Base-by-base conservation (phyloP, 2,329 filamentous ascomycete species). In the Coniochaeta sp. region DNA sequence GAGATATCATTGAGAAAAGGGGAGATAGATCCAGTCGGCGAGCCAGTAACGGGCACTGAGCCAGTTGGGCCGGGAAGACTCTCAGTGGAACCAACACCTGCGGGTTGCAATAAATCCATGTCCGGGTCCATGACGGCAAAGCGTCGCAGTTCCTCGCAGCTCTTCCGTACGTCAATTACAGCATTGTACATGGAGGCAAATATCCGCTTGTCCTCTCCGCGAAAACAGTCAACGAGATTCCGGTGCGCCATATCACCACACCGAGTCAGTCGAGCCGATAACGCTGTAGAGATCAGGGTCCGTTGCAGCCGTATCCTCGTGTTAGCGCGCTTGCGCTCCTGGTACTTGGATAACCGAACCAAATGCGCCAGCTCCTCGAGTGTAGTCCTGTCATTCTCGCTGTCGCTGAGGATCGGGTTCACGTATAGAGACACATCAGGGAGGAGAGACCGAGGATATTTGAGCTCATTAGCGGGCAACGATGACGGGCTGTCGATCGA, bases 301-400 rank as follows among this genome's bases (percentile, higher is more conserved):
- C 85, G 78, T 65, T 91, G 86, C 50, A 94, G 76, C 52, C 87
- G 84, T 57, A 87, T 75, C 58, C 88, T 79, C 45, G 85, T 87
- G 63, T 86, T 85, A 57, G 80, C 77, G 70, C 87, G 82, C 75
- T 89, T 87, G 74, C 86, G 86, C 75, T 89, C 85, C 69, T 92
- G 88, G 66, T 91, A 90, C 62, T 85, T 87, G 65, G 87, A 87
- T 56, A 91, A 74, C 55, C 87, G 83, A 57, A 90, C 86, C 60
- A 91, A 70, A 66, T 91, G 87, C 49, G 87, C 87, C 58, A 92
- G 79, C 68, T 91, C 87, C 62, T 88, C 83, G 55, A 92, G 74
- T 13, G 84, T 86, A 45, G 86, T 89, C 53, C 81, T 79, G 45
- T 86, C 81, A 49, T 75, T 76, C 55, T 86, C 81, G 32, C 78